Evolutionary conservation across 805 yeast species (phyloP).

Genomic region (Teunomyces aglyptinius): DNA sequence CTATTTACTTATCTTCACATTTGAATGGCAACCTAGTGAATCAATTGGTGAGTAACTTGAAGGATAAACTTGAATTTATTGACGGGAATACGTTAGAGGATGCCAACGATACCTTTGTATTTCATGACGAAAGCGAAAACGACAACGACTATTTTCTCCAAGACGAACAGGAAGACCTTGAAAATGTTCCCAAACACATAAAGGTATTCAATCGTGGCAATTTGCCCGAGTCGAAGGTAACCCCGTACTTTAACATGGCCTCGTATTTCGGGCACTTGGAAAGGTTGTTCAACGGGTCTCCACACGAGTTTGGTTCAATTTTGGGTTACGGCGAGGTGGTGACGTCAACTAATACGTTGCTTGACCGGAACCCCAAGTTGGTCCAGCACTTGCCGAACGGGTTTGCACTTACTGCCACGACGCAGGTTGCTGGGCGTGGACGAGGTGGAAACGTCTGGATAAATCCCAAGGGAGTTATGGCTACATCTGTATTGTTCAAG

Average conservation of each 20-base stretch:
- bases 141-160: slow-evolving; percentile 17
- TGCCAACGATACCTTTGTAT: slow-evolving; percentile 53
- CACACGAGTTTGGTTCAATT: slow-evolving; percentile 55
- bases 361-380: slow-evolving; percentile 68
- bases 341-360: slow-evolving; percentile 78
- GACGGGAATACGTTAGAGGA: slow-evolving; percentile 43
- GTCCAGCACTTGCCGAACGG: slow-evolving; percentile 69
- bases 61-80: slow-evolving; percentile 33
- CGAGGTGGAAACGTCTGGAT: slow-evolving; percentile 96
- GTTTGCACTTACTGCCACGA: slow-evolving; percentile 65
- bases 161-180: slow-evolving; percentile 49
- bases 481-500: slow-evolving; percentile 69
- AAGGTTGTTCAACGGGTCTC: slow-evolving; percentile 17
- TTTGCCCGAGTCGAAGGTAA: slow-evolving; percentile 49
- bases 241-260: slow-evolving; percentile 72
- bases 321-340: slow-evolving; percentile 83
- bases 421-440: slow-evolving; percentile 90
- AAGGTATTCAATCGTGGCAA: slow-evolving; percentile 41
- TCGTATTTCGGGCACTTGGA: slow-evolving; percentile 50
- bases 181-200: slow-evolving; percentile 53
- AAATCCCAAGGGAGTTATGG: slow-evolving; percentile 88
- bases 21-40: slow-evolving; percentile 29
- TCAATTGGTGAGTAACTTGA: slow-evolving; percentile 38
- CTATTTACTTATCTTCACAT: slow-evolving; percentile 53
- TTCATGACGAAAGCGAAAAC: slow-evolving; percentile 40